Base-by-base conservation (phyloP, 1,284 basidiomycete species). In the Trametes hirsuta region DNA sequence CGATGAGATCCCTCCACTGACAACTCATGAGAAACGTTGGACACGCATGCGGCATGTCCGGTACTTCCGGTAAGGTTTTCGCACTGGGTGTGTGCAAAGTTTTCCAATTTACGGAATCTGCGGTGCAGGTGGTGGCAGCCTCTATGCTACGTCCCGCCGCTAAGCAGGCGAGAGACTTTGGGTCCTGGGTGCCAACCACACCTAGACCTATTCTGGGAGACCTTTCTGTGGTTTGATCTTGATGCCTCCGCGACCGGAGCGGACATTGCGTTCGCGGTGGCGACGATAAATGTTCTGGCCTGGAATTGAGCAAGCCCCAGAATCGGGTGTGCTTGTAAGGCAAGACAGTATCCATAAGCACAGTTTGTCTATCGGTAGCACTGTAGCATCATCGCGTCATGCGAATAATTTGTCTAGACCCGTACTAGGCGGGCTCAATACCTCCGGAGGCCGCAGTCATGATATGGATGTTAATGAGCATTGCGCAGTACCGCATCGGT, bases 1-100 rank as follows among this genome's bases (percentile, higher is more conserved):
- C 44, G 55, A 57, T 57, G 49, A 30, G 55, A 57, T 57, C 55
- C 55, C 42, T 39, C n/a, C 6, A 4, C 6, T 57, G 55, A 46
- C 55, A 46, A 25, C 9, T 35, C 55, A 51, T 57, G 55, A 50
- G 55, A 57, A 57, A 41, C 5, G 6, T 9, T 35, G 34, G 14
- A 36, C 15, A 30, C 55, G 30, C 48, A 45, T 57, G 35, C 11
- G 55, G 55, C 47, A 57, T 25, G 39, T 50, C 55, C 47, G 55
- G 42, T 51, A 42, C 49, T 40, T 58, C 56, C 49, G 49, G 49
- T 35, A 46, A 30, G 37, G 56, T 47, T 52, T 14, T 22, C 47
- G 37, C 24, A 14, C 37, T 40, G 35, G 35, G 42, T 18, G 25
- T 21, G 18, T 35, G 6, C 25, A 49, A 12, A 34, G 5, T 45